Evolutionary conservation across 495 filamentous ascomycete species (phyloP), one percentile per base, ranked within the genome.

Genomic region (Hypoxylon lenormandii): DNA sequence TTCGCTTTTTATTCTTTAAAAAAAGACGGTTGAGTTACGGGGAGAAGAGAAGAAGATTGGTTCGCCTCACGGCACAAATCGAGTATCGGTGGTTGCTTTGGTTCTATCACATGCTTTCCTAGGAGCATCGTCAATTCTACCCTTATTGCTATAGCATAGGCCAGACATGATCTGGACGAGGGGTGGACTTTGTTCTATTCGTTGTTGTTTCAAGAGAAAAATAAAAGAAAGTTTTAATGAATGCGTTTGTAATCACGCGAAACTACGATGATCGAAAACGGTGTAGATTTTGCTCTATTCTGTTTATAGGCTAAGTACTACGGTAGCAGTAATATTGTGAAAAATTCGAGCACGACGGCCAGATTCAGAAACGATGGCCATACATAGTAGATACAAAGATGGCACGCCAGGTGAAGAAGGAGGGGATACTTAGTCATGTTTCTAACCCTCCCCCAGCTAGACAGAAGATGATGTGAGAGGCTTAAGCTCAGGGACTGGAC

Each of bases 1-100:
- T 5, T 73, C 63, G 64, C 68, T 65, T 33, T 33, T 33, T 26
- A 26, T 1, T n/a, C 30, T 53, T 53, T 55, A 69, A 15, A 57
- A 66, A 60, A 60, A 33, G 13, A 48, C 43, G 28, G 36, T 58
- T 58, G 63, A 64, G 62, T 69, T 36, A 55, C 49, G 49, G 71
- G 62, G 46, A 47, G 59, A 64, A 60, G 57, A 62, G 22, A 58
- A 58, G 68, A 75, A 76, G 70, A 76, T 64, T 76, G 70, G 74
- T 60, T 72, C 61, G 74, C 71, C 74, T 76, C 74, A 56, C 74
- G 74, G 74, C 74, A 61, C 66, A 71, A 70, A 67, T 73, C 22
- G 54, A 61, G 55, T 30, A 40, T 36, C 57, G 50, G 62, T 50
- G 50, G 58, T 65, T 66, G 52, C n/a, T 59, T 63, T 74, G 59